Base-by-base conservation (phyloP, 139 green algal genomes). In the Pleodorina starrii region DNA sequence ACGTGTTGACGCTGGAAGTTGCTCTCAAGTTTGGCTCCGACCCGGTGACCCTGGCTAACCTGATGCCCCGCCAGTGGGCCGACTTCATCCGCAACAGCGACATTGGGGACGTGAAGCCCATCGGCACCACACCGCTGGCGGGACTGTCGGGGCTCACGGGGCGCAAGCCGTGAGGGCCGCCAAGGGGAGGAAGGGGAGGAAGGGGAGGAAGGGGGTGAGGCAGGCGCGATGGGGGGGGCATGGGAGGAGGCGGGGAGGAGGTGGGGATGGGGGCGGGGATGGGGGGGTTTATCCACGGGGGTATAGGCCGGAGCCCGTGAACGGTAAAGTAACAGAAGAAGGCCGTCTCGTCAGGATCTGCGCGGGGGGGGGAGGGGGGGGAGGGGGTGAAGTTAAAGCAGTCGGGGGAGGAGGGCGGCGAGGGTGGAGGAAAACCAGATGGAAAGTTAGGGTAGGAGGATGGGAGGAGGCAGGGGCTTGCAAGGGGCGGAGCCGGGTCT, bases 1-100 rank as follows among this genome's bases (percentile, higher is more conserved):
- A 99, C 77, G 92, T 93, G 32, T 81, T 96, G 63, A 96, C 93
- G 14, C 69, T 88, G 40, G 77, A 96, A 90, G 92, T 93, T 71
- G 91, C 94, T 42, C 89, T 98, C 35, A 57, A 91, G 38, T 51
- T 78, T 5, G 74, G 90, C 16, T 88, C 90, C 11, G 94, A 98
- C 48, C 89, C 94, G 6, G 93, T 98, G 2, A 90, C 94, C 0
- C 90, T 99, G 66, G 95, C 97, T 23, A 95, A 97, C 85, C 89
- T 97, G 35, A 94, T 99, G 96, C 96, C 96, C 0, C 85, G 89
- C n/a, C 90, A 96, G 72, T 99, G 97, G 97, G 91, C 94, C 14
- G 92, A 97, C 73, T 99, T 98, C 90, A 96, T 99, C 63, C 94
- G 97, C 40, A 96, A 96, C 84, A 92, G 88, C 9, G 93, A 95